Evolutionary conservation across 495 filamentous ascomycete genomes (phyloP).

Genomic region (Amphirosellinia nigrospora): DNA sequence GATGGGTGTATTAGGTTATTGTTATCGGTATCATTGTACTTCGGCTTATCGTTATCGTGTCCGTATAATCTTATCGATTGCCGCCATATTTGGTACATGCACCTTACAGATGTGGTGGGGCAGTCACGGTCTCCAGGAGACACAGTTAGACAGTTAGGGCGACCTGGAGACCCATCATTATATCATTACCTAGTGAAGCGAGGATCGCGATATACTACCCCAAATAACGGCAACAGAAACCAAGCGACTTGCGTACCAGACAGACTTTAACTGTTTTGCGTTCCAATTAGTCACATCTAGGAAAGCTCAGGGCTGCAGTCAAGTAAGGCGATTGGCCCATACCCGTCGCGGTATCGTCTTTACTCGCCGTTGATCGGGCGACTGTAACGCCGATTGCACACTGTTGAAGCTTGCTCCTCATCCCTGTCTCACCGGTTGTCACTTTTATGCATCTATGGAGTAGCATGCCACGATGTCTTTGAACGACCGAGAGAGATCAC

Average conservation of each 20-base stretch:
- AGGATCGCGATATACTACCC: background rate
- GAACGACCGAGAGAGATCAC: conserved; percentile 53
- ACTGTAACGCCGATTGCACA: background rate
- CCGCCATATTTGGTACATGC: background rate
- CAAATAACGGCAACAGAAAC: too few species aligned
- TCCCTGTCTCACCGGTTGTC: background rate
- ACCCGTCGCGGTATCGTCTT: background rate
- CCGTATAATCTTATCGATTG: conserved; percentile 18
- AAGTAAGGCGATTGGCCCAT: background rate
- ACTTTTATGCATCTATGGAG: conserved; percentile 1
- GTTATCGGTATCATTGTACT: background rate
- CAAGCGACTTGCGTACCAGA: too few species aligned
- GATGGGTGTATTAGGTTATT: background rate
- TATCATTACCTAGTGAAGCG: too few species aligned
- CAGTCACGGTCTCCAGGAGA: background rate
- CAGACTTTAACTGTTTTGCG: too few species aligned
- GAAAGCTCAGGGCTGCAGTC: background rate
- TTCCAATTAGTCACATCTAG: background rate
- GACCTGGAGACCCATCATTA: too few species aligned
- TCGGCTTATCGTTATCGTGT: background rate
- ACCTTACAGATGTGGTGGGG: background rate
- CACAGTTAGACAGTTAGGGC: background rate
- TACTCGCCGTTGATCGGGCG: background rate
- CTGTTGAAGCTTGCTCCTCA: background rate
- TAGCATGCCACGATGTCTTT: conserved; percentile 44